Conservation (phyloP, 352 stramenopile species). For the Peronospora belbahrii region DNA sequence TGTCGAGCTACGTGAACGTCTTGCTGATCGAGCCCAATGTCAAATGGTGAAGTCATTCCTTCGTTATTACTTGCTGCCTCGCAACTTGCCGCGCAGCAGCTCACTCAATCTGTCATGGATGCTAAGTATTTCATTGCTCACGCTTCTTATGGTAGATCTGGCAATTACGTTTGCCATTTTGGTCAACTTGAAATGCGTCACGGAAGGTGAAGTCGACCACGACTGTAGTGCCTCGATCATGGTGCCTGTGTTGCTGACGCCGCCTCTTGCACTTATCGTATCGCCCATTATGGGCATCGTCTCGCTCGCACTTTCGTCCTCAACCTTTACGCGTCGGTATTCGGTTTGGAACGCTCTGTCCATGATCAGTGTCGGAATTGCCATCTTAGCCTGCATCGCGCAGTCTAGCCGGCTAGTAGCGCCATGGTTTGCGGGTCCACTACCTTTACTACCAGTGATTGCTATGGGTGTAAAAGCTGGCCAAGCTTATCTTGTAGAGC, state of each 20-base stretch:
- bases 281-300: conserved; percentile 72
- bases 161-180: conserved; percentile 76
- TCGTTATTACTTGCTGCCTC: conserved; percentile 39
- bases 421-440: conserved; percentile 67
- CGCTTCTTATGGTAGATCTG: conserved; percentile 66
- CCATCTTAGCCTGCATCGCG: conserved; percentile 51
- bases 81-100: conserved; percentile 46
- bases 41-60: conserved; percentile 41
- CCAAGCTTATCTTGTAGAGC: conserved; percentile 60
- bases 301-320: conserved; percentile 60
- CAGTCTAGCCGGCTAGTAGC: conserved; percentile 65
- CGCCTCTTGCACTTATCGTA: conserved; percentile 58
- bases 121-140: conserved; percentile 51
- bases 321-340: conserved; percentile 59
- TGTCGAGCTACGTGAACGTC: conserved; percentile 54
- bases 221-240: conserved; percentile 69
- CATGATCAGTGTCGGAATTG: conserved; percentile 66
- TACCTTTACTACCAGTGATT: conserved; percentile 64
- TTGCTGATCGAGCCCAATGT: conserved; percentile 32
- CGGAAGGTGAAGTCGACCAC: conserved; percentile 55
- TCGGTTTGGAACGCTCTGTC: conserved; percentile 76
- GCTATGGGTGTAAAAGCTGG: conserved; percentile 57
- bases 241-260: conserved; percentile 59
- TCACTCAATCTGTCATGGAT: conserved; percentile 62
- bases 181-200: conserved; percentile 75